Evolutionary conservation across 73 alveolate species (phyloP), one percentile per base, ranked within the genome.

Genomic region (Symbiodinium natans): DNA sequence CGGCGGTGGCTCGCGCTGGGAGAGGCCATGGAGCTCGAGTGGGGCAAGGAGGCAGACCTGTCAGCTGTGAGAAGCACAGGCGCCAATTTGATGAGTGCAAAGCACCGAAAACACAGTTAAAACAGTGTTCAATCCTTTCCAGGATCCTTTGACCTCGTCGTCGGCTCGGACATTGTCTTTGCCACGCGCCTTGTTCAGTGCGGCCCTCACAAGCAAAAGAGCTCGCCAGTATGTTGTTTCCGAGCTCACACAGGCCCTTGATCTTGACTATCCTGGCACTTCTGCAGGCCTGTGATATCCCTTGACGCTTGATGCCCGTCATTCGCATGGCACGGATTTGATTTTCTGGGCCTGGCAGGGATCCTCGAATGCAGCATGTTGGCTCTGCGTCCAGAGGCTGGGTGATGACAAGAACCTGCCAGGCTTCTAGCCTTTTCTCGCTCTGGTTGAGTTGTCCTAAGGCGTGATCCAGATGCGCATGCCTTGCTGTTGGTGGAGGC

Each of bases 381-480:
- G 80, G 80, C 36, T 63, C 36, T 63, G 80, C 80, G 36, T 63
- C 36, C 80, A 63, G 19, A 63, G 80, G 80, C 38, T 25, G 36
- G 80, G n/a, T n/a, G n/a, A n/a, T n/a, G n/a, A n/a, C n/a, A n/a
- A n/a, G n/a, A n/a, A n/a, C n/a, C n/a, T n/a, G n/a, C n/a, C n/a
- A n/a, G n/a, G n/a, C n/a, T n/a, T n/a, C n/a, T n/a, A n/a, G n/a
- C n/a, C n/a, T n/a, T n/a, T 48, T 17, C 17, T 48, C 63, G 63
- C 63, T 48, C 63, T 48, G 63, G 63, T 10, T 48, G 63, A 48
- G 17, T 8, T 48, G 5, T 74, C 84, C 43, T 13, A 41, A 90
- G 96, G 87, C 96, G 96, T 36, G 96, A 90, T 31, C 96, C 96
- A 13, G 96, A 90, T 71, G 86, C 96, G n/a, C 96, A 90, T 33